A percentile compares a stretch with the other conserved stretches of the same genome.
Conservation (phyloP, 1,284 basidiomycete genomes). For the Sanghuangporus weigelae region DNA sequence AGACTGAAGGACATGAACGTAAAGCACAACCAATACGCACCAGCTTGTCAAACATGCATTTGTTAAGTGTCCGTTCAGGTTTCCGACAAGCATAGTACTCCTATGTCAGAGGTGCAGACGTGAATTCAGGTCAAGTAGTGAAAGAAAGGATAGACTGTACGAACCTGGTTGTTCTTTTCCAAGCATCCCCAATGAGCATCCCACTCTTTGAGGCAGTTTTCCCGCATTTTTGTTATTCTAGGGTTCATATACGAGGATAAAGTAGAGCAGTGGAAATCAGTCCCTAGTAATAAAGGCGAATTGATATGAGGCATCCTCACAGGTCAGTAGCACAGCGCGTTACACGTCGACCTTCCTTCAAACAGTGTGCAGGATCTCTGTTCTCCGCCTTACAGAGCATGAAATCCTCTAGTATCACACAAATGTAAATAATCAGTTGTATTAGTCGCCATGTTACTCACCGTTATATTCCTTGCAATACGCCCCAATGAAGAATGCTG, state of each 20-base stretch:
- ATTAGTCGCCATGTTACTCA: slow-evolving; percentile 32
- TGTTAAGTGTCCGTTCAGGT: slow-evolving; percentile 85
- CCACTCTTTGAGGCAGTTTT: slow-evolving; percentile 87
- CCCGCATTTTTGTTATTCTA: slow-evolving; percentile 90
- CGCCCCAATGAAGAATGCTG: slow-evolving; percentile 95
- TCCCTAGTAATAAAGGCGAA: not conserved
- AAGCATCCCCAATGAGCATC: slow-evolving; percentile 94
- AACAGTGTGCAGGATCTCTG: slow-evolving; percentile 86
- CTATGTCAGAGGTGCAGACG: slow-evolving; percentile 33
- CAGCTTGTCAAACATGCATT: slow-evolving; percentile 96
- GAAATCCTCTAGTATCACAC: slow-evolving; percentile 77
- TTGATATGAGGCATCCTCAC: slow-evolving; percentile 46
- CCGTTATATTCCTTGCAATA: slow-evolving; percentile 97
- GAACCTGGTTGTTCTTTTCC: slow-evolving; percentile 92
- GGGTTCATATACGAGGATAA: not conserved
- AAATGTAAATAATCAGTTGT: not conserved
- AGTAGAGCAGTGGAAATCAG: not conserved
- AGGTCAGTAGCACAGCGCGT: slow-evolving; percentile 94
- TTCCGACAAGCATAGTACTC: slow-evolving; percentile 91
- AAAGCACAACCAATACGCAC: slow-evolving; percentile 40
- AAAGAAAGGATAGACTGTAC: slow-evolving; percentile 22
- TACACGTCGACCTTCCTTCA: slow-evolving; percentile 94
- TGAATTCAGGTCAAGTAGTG: slow-evolving; percentile 3
- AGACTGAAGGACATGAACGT: not conserved
- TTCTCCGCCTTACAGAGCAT: slow-evolving; percentile 98